phyloP scores from a whole-genome alignment of 345 rosid genomes.

The Geranium brycei region DNA sequence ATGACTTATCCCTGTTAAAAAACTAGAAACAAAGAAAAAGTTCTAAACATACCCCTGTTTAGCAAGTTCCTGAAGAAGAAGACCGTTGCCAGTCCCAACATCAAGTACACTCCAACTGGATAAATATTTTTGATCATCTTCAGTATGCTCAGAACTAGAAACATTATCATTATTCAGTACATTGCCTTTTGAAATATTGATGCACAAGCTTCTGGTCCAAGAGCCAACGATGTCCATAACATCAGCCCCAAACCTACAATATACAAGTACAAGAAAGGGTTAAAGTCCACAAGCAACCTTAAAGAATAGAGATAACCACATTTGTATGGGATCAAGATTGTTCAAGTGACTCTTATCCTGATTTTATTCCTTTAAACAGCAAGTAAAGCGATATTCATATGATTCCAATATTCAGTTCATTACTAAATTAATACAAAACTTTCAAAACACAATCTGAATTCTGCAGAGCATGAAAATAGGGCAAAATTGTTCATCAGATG shows the following conservation, averaged over 20 bases:
- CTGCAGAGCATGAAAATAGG: too few relatives aligned
- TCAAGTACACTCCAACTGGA: slow-evolving; percentile 87
- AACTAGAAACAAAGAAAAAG: too few relatives aligned
- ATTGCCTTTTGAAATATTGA: slow-evolving; percentile 41
- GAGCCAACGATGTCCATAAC: slow-evolving; percentile 81
- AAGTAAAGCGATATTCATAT: too few relatives aligned
- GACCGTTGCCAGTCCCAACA: slow-evolving; percentile 92
- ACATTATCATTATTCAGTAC: slow-evolving; percentile 30
- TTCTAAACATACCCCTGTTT: slow-evolving; percentile 65
- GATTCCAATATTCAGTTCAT: too few relatives aligned
- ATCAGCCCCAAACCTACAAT: slow-evolving; percentile 78
- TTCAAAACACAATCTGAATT: too few relatives aligned
- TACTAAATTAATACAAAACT: too few relatives aligned
- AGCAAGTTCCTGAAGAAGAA: slow-evolving; percentile 90
- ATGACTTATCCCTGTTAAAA: too few relatives aligned
- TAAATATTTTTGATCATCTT: slow-evolving; percentile 45
- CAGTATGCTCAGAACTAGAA: slow-evolving; percentile 29
- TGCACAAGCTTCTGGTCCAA: slow-evolving; percentile 77
- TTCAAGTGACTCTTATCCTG: too few relatives aligned
- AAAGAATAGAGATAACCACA: too few relatives aligned
- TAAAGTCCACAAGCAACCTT: neutral
- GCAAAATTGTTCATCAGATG: too few relatives aligned
- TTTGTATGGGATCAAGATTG: too few relatives aligned
- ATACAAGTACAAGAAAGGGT: slow-evolving; percentile 1
- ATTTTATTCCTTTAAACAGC: too few relatives aligned